Base-by-base conservation (phyloP, 129 eudicot genomes). In the Helichrysum umbraculigerum region DNA sequence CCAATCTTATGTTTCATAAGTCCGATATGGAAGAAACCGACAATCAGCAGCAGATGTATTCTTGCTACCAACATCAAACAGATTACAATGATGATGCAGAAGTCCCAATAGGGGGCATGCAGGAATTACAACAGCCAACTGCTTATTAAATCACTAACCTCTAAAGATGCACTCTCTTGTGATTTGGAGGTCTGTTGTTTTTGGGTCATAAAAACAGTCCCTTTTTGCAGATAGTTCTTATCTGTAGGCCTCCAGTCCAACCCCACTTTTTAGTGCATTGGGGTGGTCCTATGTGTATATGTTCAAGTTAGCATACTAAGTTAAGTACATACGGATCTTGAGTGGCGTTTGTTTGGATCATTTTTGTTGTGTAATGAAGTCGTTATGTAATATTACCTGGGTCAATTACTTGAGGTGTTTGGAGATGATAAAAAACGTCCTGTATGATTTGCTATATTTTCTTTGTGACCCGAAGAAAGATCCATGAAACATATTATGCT, bases 1-100 rank as follows among this genome's bases (percentile, higher is more conserved):
- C 93, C 44, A 81, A 50, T 79, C 87, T 88, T 33, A 81, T 88
- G 85, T 88, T 88, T 79, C 67, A 78, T 12, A 88, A 77, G 64
- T 82, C 44, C 41, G 83, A 86, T 14, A 67, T 68, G 35, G 75
- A 72, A 15, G 74, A 74, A 11, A 67, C 61, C 2, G 85, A 82
- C 14, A 52, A 70, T 7, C 72, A 66, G 39, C 33, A 56, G 6
- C 29, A 64, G 8, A 29, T 11, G 1, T 47, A 8, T 47, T 47
- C 54, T 47, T 47, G 54, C 54, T 47, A 29, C 76, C 50, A 59
- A 73, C 79, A 72, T 63, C 82, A 59, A 51, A 74, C 78, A 7
- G 81, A 73, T 54, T 70, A 83, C 29, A 44, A 61, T 12, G 72
- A 80, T 51, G 85, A 83, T 44, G 87, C 85, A 6, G 83, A 86